Evolutionary conservation across 805 yeast species (phyloP).

Genomic region (Cyberlindnera euphorbiiphila): DNA sequence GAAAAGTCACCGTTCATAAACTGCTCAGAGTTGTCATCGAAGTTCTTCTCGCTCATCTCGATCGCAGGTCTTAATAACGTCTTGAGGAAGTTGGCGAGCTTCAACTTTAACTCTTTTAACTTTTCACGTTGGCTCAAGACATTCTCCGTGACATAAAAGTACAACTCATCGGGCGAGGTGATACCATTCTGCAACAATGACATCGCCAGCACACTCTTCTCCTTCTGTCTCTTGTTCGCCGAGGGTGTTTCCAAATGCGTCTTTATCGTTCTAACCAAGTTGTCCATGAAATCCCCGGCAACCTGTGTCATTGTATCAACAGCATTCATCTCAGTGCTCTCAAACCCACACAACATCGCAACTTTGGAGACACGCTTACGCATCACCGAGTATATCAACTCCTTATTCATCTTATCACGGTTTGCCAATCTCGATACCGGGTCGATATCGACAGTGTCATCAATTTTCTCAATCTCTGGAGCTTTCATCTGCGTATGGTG

Average conservation of each 20-base stretch:
- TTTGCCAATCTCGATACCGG: constrained; percentile 71
- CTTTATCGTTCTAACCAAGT: constrained; percentile 67
- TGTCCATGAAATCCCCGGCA: constrained; percentile 75
- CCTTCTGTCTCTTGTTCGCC: constrained; percentile 28
- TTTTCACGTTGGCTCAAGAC: constrained; percentile 65
- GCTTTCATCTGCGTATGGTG: constrained; percentile 71
- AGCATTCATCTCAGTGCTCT: constrained; percentile 73
- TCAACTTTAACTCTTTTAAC: constrained; percentile 61
- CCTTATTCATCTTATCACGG: constrained; percentile 58
- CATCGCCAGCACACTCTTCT: constrained; percentile 51
- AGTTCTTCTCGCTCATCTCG: constrained; percentile 71
- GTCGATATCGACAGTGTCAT: constrained; percentile 70
- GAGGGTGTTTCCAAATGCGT: constrained; percentile 63
- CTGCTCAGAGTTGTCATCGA: constrained; percentile 89
- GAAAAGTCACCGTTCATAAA: constrained; percentile 94
- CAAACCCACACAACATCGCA: constrained; percentile 91
- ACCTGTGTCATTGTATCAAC: constrained; percentile 75
- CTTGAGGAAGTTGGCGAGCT: constrained; percentile 67
- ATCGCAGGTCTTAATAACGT: constrained; percentile 77
- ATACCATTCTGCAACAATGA: constrained; percentile 85
- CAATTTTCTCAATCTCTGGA: constrained; percentile 59
- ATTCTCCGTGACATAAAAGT: constrained; percentile 69
- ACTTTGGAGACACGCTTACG: constrained; percentile 69
- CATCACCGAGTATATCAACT: constrained; percentile 62
- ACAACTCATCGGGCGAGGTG: constrained; percentile 70